Evolutionary conservation across 2,329 filamentous ascomycete species (phyloP), one percentile per base, ranked within the genome.

Genomic region (Diaporthe citrichinensis): DNA sequence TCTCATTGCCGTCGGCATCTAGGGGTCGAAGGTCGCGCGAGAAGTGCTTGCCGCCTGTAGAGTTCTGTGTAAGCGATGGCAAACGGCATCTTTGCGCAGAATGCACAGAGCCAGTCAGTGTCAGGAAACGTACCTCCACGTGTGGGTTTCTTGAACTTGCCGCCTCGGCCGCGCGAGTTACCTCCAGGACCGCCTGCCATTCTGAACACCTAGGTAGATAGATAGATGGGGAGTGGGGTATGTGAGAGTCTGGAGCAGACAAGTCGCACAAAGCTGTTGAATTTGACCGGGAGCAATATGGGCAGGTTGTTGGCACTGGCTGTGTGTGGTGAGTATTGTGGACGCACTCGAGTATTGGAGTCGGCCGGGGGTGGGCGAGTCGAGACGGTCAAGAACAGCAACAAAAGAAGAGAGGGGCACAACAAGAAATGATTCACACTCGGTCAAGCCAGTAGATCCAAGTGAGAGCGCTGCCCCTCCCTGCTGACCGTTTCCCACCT

Each of bases 111-210:
- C 65, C 49, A 69, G 8, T 3, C 49, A 69, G 8, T 3, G 25
- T 14, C 17, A 53, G 14, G 46, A 51, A 41, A 67, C 90, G 80
- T 86, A 96, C 96, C 96, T 90, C 96, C 96, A 86, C 96, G 91
- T 80, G 95, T 95, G 79, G 94, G 95, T 88, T 98, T 98, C 88
- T 92, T 94, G 85, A 96, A 98, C 87, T 98, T 98, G 86, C 96
- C 95, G 81, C 94, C 95, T 83, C 96, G 94, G 80, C 95, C 95
- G 83, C 95, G 90, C 78, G 93, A 89, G 84, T 84, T 87, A 55
- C 84, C 81, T 78, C 87, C 87, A 58, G 88, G 85, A 72, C 84
- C 82, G 77, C 84, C 84, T 82, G 87, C 83, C 89, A 91, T 89
- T 69, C 80, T 86, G 81, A 76, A 78, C 77, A 23, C 34, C 10